Evolutionary conservation across 768 basidiomycete species (phyloP).

Genomic region (Psilocybe subaeruginosa): DNA sequence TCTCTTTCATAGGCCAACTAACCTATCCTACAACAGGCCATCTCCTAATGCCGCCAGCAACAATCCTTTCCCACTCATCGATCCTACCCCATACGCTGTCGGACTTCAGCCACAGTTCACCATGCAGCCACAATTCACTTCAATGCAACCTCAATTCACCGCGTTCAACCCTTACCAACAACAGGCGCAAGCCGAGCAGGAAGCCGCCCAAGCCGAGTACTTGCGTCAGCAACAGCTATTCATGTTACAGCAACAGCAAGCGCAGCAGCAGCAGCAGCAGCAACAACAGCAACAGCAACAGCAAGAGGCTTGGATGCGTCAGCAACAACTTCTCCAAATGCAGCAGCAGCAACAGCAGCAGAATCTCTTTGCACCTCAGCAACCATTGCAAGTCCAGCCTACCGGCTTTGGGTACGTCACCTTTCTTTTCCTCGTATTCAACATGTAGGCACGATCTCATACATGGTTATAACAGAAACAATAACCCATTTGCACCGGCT

Average conservation of each 20-base stretch:
- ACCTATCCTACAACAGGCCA: slow-evolving; percentile 25
- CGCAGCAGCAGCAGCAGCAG: slow-evolving; percentile 61
- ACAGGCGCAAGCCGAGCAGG: slow-evolving; percentile 81
- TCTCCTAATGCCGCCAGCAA: slow-evolving; percentile 36
- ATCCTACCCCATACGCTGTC: slow-evolving; percentile 61
- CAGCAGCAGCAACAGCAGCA: slow-evolving; percentile 61
- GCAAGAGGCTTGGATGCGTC: slow-evolving; percentile 52
- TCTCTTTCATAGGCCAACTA: not conserved
- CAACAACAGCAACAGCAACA: slow-evolving; percentile 27
- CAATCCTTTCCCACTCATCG: slow-evolving; percentile 65
- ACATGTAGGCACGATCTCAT: slow-evolving; percentile 10
- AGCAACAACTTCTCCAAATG: slow-evolving; percentile 46
- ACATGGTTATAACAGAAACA: slow-evolving; percentile 60
- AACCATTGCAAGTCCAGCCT: slow-evolving; percentile 55
- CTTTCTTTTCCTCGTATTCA: not conserved
- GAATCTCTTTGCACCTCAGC: slow-evolving; percentile 49
- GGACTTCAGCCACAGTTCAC: slow-evolving; percentile 59
- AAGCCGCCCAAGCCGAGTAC: slow-evolving; percentile 83
- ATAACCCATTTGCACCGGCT: slow-evolving; percentile 90
- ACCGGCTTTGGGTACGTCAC: slow-evolving; percentile 74
- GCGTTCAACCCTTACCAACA: slow-evolving; percentile 95
- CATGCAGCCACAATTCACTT: slow-evolving; percentile 78
- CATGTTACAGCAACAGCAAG: slow-evolving; percentile 53
- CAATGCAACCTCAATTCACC: slow-evolving; percentile 83
- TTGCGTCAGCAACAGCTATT: slow-evolving; percentile 76